These are phyloP conservation scores for Gyromitra esculenta DNA, from an alignment of 2,329 filamentous ascomycete species.

Conservation along the genomic window DNA sequence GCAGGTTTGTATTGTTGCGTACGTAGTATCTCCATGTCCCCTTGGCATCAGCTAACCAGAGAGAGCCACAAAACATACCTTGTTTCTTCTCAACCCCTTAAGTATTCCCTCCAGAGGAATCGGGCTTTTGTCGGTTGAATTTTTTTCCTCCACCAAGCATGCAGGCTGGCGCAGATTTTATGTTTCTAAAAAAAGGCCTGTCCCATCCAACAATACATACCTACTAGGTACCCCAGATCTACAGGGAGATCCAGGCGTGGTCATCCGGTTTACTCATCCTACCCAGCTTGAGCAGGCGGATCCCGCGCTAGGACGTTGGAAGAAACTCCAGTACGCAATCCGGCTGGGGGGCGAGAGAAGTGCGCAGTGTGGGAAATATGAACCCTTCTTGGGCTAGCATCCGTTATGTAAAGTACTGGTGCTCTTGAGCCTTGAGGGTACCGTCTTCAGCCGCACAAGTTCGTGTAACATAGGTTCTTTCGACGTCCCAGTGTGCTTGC, in stretches of 20 bases:
- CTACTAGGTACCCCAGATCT: not conserved
- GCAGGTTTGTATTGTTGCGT: not conserved
- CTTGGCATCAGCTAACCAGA: not conserved
- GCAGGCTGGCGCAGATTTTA: not conserved
- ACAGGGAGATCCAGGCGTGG: not conserved
- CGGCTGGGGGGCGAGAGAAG: not conserved
- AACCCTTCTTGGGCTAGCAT: not conserved
- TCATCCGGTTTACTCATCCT: not conserved
- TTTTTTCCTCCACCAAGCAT: not conserved
- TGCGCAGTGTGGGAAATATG: not conserved
- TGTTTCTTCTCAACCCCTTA: not conserved
- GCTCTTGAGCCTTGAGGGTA: not conserved
- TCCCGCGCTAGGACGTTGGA: not conserved
- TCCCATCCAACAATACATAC: not conserved
- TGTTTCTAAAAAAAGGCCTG: not conserved
- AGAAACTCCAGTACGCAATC: slow-evolving; percentile 1
- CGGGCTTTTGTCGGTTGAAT: not conserved
- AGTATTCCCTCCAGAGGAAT: not conserved
- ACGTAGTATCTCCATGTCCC: not conserved
- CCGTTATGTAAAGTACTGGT: not conserved
- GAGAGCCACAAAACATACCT: not conserved
- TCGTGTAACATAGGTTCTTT: slow-evolving; percentile 5
- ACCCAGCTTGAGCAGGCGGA: not conserved
- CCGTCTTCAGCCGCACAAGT: not conserved
- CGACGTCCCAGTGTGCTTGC: not conserved